Conservation (phyloP, 306 rosid genomes). For the Neltuma alba region DNA sequence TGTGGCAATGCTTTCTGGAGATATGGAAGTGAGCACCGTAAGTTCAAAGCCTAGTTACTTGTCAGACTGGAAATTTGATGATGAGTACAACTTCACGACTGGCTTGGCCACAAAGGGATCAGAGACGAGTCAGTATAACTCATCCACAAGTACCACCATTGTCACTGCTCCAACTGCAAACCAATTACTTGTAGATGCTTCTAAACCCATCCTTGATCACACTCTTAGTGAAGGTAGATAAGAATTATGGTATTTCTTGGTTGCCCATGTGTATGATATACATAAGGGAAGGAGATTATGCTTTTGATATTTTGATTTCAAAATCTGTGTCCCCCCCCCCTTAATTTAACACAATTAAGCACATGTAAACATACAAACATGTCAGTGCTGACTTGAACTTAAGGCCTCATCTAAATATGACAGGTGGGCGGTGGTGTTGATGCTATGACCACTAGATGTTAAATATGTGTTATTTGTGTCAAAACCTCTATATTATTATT, state of each 20-base stretch:
- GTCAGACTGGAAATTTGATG: constrained; percentile 69
- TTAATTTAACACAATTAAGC: no score
- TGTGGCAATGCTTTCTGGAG: constrained; percentile 78
- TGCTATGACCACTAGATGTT: no score
- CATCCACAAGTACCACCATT: constrained; percentile 40
- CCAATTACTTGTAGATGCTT: constrained; percentile 25
- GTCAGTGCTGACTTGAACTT: no score
- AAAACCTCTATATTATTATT: background rate
- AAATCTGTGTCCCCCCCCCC: background rate
- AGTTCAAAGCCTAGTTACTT: constrained; percentile 70
- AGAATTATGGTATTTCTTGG: constrained; percentile 9
- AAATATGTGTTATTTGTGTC: background rate
- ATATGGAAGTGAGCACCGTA: constrained; percentile 54
- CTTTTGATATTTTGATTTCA: background rate
- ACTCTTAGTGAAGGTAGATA: constrained; percentile 3
- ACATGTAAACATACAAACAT: no score
- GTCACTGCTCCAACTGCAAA: constrained; percentile 31
- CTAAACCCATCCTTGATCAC: background rate
- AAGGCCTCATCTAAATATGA: no score
- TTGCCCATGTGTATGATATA: background rate
- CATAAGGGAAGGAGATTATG: background rate
- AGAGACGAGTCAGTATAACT: constrained; percentile 32
- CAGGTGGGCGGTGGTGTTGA: no score
- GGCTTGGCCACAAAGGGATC: constrained; percentile 36
- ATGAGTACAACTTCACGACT: constrained; percentile 31